Evolutionary conservation across 306 rosid genomes (phyloP).

Genomic region (Rosa rugosa): DNA sequence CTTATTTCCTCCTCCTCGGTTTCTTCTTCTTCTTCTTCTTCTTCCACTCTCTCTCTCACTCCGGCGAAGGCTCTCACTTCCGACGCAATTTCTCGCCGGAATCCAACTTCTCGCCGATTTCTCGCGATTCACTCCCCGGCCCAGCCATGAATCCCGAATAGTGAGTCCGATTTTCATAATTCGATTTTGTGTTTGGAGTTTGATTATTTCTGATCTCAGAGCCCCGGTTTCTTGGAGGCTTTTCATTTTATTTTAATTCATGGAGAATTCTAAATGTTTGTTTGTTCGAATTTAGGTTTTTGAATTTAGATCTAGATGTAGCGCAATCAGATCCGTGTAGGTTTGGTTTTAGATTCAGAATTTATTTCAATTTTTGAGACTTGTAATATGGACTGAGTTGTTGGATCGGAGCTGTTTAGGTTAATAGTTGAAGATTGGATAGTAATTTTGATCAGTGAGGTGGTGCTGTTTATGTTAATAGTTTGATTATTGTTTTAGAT

Average conservation of each 20-base stretch:
- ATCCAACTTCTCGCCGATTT: neutral
- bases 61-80: slow-evolving; percentile 41
- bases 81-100: slow-evolving; percentile 35
- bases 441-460: neutral
- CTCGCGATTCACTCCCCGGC: slow-evolving; percentile 29
- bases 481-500: neutral
- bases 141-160: slow-evolving; percentile 91
- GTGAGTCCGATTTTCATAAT: slow-evolving; percentile 47
- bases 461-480: neutral
- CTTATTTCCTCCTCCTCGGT: slow-evolving; percentile 24
- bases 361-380: neutral
- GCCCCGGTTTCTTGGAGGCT: neutral
- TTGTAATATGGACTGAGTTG: neutral
- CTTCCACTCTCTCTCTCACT: slow-evolving; percentile 14
- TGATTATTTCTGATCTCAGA: slow-evolving; percentile 34
- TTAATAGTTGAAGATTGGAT: neutral
- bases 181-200: slow-evolving; percentile 12
- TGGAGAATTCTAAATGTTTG: neutral
- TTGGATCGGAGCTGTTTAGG: neutral
- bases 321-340: slow-evolving; percentile 38
- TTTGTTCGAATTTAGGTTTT: neutral
- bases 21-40: slow-evolving; percentile 29
- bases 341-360: slow-evolving; percentile 2
- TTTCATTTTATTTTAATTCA: neutral
- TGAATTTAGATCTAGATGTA: slow-evolving; percentile 31